phyloP scores from a whole-genome alignment of 345 rosid species.

The Citrus reticulata region DNA sequence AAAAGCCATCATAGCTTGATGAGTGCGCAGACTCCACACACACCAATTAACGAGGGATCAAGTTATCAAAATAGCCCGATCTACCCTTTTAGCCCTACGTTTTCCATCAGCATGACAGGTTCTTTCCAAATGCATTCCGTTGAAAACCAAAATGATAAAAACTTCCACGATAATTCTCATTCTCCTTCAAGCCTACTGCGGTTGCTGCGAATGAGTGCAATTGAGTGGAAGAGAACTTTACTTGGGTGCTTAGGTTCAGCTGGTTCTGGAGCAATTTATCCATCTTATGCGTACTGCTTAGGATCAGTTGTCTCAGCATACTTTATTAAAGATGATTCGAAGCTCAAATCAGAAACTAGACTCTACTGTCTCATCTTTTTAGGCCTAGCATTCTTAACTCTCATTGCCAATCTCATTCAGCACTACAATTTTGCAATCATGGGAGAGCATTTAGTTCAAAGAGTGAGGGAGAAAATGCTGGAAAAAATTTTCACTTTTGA shows the following conservation, averaged over 20 bases:
- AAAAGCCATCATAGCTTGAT: background rate
- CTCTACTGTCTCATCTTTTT: slow-evolving; percentile 38
- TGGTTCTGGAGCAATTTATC: slow-evolving; percentile 33
- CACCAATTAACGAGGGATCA: slow-evolving; percentile 13
- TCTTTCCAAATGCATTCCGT: slow-evolving; percentile 5
- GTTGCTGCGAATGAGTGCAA: slow-evolving; percentile 38
- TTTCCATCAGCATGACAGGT: slow-evolving; percentile 22
- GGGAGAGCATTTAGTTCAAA: slow-evolving; percentile 41
- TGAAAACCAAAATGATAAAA: slow-evolving; percentile 12
- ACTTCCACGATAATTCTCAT: background rate
- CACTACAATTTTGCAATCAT: slow-evolving; percentile 48
- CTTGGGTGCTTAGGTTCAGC: slow-evolving; percentile 46
- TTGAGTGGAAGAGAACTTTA: slow-evolving; percentile 40
- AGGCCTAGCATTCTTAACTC: slow-evolving; percentile 28
- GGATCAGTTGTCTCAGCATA: slow-evolving; percentile 39
- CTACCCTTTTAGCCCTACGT: slow-evolving; percentile 24
- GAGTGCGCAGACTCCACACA: slow-evolving; percentile 7
- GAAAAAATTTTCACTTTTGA: slow-evolving; percentile 39
- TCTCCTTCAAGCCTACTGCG: slow-evolving; percentile 26
- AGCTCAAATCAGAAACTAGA: slow-evolving; percentile 29
- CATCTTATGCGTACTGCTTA: slow-evolving; percentile 35
- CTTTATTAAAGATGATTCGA: slow-evolving; percentile 31
- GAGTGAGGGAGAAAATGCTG: slow-evolving; percentile 37
- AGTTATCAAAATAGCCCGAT: slow-evolving; percentile 30
- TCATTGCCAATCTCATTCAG: slow-evolving; percentile 36